These are phyloP conservation scores for Zymoseptoria brevis DNA, from an alignment of 2,329 filamentous ascomycete species.

Conservation along the genomic window DNA sequence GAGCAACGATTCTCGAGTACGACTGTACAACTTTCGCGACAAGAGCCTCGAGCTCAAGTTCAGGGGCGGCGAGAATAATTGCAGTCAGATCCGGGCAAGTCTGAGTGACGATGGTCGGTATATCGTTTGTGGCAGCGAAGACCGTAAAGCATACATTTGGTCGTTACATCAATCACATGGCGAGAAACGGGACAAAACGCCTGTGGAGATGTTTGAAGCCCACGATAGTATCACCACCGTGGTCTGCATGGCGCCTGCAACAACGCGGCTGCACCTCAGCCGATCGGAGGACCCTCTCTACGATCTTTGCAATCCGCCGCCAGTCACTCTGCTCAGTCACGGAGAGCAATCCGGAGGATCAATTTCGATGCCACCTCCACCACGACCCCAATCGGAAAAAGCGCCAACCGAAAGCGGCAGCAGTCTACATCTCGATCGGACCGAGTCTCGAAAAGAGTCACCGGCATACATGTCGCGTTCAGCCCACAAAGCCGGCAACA, in stretches of 20 bases:
- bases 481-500: constrained; percentile 72
- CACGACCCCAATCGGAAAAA: constrained; percentile 35
- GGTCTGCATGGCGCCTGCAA: constrained; percentile 75
- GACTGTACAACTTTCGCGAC: constrained; percentile 80
- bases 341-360: constrained; percentile 45
- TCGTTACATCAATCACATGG: constrained; percentile 52
- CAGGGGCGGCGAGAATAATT: constrained; percentile 81
- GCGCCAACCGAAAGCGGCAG: constrained; percentile 38
- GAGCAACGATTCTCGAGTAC: constrained; percentile 87
- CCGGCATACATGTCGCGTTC: constrained; percentile 71
- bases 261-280: constrained; percentile 68
- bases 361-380: constrained; percentile 13
- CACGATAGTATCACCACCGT: constrained; percentile 82
- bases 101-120: constrained; percentile 83
- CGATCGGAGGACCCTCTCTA: constrained; percentile 87
- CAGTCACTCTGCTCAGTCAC: constrained; percentile 69
- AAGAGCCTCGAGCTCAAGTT: constrained; percentile 83
- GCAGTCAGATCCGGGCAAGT: constrained; percentile 79
- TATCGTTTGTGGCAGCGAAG: constrained; percentile 88
- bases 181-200: constrained; percentile 68
- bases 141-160: constrained; percentile 87
- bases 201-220: constrained; percentile 83
- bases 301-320: constrained; percentile 90
- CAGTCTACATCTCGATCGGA: constrained; percentile 15
- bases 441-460: constrained; percentile 47